These are phyloP conservation scores for Neocucurbitaria cava DNA, from an alignment of 2,329 filamentous ascomycete genomes.

Conservation along the genomic window DNA sequence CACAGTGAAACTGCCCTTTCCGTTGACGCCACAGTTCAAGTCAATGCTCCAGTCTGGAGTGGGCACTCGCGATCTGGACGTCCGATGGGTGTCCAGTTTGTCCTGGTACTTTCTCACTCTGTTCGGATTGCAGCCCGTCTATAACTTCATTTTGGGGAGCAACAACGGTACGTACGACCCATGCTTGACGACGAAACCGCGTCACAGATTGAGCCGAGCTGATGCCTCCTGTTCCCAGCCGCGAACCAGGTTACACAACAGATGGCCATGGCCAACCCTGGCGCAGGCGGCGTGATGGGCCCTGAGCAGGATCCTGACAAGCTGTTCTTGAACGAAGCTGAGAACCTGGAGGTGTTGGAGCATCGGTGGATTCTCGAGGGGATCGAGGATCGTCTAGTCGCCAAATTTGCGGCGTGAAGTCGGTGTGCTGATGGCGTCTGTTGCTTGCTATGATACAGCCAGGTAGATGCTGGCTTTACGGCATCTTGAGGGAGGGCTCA, in stretches of 20 bases:
- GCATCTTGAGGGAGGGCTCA: slow-evolving; percentile 11
- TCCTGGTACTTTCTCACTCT: slow-evolving; percentile 99
- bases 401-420: slow-evolving; percentile 40
- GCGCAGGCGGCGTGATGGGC: slow-evolving; percentile 82
- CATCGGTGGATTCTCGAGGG: slow-evolving; percentile 91
- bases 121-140: slow-evolving; percentile 95
- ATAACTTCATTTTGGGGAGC: slow-evolving; percentile 93
- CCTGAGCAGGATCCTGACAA: slow-evolving; percentile 96
- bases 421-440: slow-evolving; percentile 8
- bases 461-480: slow-evolving; percentile 10
- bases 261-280: slow-evolving; percentile 77
- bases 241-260: slow-evolving; percentile 90
- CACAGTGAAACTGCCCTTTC: slow-evolving; percentile 93
- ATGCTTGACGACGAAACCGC: background rate
- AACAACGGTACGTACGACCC: slow-evolving; percentile 78
- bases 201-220: slow-evolving; percentile 27
- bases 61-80: slow-evolving; percentile 93
- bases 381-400: slow-evolving; percentile 83
- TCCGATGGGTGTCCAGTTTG: slow-evolving; percentile 97
- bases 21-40: slow-evolving; percentile 98
- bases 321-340: slow-evolving; percentile 88
- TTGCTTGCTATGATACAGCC: slow-evolving; percentile 12
- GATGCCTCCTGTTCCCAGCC: slow-evolving; percentile 61
- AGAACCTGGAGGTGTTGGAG: slow-evolving; percentile 94
- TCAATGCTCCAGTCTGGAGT: slow-evolving; percentile 98